phyloP scores from a whole-genome alignment of 352 stramenopile genomes.

The Stramenopiles sp. region DNA sequence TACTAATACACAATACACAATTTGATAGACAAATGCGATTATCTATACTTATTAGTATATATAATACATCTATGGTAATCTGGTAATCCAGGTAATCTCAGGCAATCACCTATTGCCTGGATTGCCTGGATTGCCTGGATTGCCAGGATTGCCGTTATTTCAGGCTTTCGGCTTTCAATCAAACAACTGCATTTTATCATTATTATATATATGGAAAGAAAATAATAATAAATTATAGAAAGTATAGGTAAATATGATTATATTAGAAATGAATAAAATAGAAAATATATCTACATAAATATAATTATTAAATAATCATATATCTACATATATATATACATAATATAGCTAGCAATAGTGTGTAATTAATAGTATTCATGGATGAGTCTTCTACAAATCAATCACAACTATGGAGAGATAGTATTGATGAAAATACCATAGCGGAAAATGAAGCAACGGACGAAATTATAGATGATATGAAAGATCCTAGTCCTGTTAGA shows the following conservation, averaged over 20 bases:
- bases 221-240: constrained; percentile 3
- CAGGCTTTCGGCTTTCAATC: neutral
- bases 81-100: neutral
- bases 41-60: neutral
- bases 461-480: neutral
- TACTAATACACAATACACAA: no score
- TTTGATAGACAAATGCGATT: no score
- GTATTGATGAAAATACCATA: neutral
- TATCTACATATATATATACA: neutral
- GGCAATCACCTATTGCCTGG: neutral
- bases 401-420: neutral
- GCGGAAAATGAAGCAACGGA: neutral
- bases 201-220: neutral
- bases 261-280: neutral
- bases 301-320: neutral
- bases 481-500: neutral
- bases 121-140: no score
- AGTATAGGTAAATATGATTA: neutral
- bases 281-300: neutral
- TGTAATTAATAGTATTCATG: neutral
- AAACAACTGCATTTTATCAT: neutral
- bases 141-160: neutral
- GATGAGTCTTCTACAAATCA: neutral
- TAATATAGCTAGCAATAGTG: neutral
- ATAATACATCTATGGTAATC: neutral